These are phyloP conservation scores for Cyberlindnera xylosilytica DNA, from an alignment of 805 yeast genomes.

Conservation along the genomic window DNA sequence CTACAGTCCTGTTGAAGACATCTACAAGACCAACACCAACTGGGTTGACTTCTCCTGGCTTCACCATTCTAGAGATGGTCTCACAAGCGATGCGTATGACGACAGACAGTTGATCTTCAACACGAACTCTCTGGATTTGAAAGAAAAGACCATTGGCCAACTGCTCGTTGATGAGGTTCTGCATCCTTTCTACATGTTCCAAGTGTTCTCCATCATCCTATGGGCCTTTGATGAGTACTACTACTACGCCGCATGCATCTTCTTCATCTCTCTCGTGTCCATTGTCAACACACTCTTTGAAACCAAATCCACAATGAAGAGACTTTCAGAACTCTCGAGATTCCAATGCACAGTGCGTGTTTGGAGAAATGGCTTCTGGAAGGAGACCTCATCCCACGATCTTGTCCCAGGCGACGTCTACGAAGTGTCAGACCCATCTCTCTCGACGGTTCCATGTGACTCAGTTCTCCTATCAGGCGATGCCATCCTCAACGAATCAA, in stretches of 20 bases:
- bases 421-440: slow-evolving; percentile 84
- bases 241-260: slow-evolving; percentile 91
- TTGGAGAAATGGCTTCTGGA: slow-evolving; percentile 92
- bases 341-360: slow-evolving; percentile 83
- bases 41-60: slow-evolving; percentile 88
- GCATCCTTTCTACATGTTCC: slow-evolving; percentile 95
- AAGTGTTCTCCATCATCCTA: slow-evolving; percentile 82
- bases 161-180: slow-evolving; percentile 81
- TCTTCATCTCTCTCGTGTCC: slow-evolving; percentile 78
- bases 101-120: slow-evolving; percentile 77
- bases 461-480: slow-evolving; percentile 85
- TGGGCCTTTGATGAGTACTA: slow-evolving; percentile 93
- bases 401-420: slow-evolving; percentile 95
- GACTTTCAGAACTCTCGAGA: slow-evolving; percentile 70
- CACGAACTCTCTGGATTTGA: slow-evolving; percentile 67
- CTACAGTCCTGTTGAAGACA: slow-evolving; percentile 84
- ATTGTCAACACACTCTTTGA: slow-evolving; percentile 81
- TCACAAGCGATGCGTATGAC: slow-evolving; percentile 63
- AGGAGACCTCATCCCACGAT: slow-evolving; percentile 67
- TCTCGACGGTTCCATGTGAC: slow-evolving; percentile 80
- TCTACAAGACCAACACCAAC: slow-evolving; percentile 75
- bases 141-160: slow-evolving; percentile 62
- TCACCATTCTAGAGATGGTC: slow-evolving; percentile 57
- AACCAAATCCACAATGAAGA: slow-evolving; percentile 68
- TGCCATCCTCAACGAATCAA: slow-evolving; percentile 94